Base-by-base conservation (phyloP, 768 basidiomycete genomes). In the Daedalea quercina region DNA sequence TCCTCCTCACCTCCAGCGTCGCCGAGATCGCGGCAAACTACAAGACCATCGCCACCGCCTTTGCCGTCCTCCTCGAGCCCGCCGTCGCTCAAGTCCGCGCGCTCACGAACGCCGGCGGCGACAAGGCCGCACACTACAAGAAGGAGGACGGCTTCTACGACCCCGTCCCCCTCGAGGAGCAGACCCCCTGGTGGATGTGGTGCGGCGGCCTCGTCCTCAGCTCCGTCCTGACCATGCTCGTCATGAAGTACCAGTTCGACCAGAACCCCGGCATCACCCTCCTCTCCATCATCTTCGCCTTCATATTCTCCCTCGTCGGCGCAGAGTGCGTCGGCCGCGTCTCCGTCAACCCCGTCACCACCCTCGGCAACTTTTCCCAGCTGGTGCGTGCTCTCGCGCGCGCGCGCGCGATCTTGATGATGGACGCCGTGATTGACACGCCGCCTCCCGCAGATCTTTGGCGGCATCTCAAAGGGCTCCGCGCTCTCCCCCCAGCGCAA, bases 291-390 rank as follows among this genome's bases (percentile, higher is more conserved):
- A 43, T 61, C 37, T 59, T 61, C 20, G 56, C 60, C 2, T 61
- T 61, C 57, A 48, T 61, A 25, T 61, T 61, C 51, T 57, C 60
- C 15, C 54, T 61, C 34, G 57, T 61, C 17, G 60, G 57, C 33
- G 60, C 60, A 6, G 60, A 61, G 35, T 59, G 57, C 46, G 50
- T 54, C 7, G 60, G 60, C 1, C 60, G 60, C 17, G 54, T 61
- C 19, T 57, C 57, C 7, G 60, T 61, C n/a, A 61, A 55, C 12
- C 60, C 60, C 11, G 60, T 61, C 11, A 61, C 60, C 33, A 59
- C 57, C 13, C 52, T 57, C 6, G 56, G 56, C 3, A 60, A 60
- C 50, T 57, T 60, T 42, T 56, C 59, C 9, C 59, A 60, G 56
- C 52, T 60, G 40, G 56, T 53, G 44, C 20, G 52, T 53, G 37